Percentiles rank a stretch among this genome's conserved stretches.
These are phyloP conservation scores for Allium sativum DNA, from an alignment of 106 monocot genomes.

Conservation along the genomic window DNA sequence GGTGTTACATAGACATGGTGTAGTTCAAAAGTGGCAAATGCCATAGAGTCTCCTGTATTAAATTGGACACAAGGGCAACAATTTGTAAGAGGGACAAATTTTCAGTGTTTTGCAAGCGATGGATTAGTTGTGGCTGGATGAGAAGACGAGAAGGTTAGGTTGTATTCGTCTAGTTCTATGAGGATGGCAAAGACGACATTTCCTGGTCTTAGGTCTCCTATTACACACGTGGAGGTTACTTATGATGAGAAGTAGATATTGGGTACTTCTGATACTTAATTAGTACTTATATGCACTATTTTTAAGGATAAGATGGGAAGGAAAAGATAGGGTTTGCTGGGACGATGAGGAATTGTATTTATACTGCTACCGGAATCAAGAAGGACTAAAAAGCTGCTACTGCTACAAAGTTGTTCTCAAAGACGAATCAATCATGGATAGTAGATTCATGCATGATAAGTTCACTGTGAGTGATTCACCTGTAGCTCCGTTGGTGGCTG, in stretches of 20 bases:
- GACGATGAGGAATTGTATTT: conserved; percentile 83
- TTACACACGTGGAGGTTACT: conserved; percentile 85
- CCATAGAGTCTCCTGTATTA: conserved; percentile 43
- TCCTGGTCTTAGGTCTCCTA: conserved; percentile 68
- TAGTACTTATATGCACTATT: conserved; percentile 64
- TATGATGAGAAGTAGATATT: conserved; percentile 89
- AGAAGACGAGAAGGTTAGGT: conserved; percentile 71
- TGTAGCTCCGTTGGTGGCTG: too few species aligned
- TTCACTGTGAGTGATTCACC: too few species aligned
- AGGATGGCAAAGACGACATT: conserved; percentile 93
- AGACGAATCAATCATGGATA: too few species aligned
- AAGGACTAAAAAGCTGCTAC: too few species aligned
- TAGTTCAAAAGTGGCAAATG: conserved; percentile 60
- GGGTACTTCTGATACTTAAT: conserved; percentile 76
- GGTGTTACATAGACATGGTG: conserved; percentile 49
- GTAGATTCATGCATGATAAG: too few species aligned
- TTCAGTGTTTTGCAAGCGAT: conserved; percentile 83
- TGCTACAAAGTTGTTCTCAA: too few species aligned
- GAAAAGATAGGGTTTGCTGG: conserved; percentile 91
- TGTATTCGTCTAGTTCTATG: conserved; percentile 81
- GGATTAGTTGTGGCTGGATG: conserved; percentile 82
- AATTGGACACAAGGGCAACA: conserved; percentile 91
- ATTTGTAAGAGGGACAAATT: conserved; percentile 74
- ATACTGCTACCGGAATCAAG: too few species aligned
- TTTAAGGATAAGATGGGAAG: conserved; percentile 85